A percentile compares a stretch with the other conserved stretches of the same genome.
phyloP scores from a whole-genome alignment of 2,329 filamentous ascomycete species.

The Diaporthe velutina region DNA sequence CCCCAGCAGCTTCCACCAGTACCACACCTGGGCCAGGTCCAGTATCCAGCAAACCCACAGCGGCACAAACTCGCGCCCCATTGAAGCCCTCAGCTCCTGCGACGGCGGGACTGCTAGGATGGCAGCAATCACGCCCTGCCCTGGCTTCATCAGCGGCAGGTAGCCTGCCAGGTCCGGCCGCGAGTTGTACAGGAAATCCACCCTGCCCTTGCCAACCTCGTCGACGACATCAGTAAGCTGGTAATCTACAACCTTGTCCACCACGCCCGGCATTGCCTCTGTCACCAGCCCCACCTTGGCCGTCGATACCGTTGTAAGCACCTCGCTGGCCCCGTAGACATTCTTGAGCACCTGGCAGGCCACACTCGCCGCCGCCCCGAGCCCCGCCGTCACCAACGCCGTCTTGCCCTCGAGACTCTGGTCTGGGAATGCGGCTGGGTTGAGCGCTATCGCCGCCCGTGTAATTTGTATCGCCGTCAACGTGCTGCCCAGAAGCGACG shows the following conservation, averaged over 20 bases:
- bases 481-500: constrained; percentile 50
- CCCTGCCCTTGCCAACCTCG: constrained; percentile 54
- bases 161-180: constrained; percentile 53
- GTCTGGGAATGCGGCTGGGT: constrained; percentile 39
- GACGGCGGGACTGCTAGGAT: constrained; percentile 55
- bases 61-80: constrained; percentile 50
- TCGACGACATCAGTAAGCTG: constrained; percentile 53
- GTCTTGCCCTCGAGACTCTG: constrained; percentile 61
- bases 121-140: constrained; percentile 55
- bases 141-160: constrained; percentile 54
- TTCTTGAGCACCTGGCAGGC: constrained; percentile 64
- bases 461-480: constrained; percentile 61
- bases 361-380: constrained; percentile 61
- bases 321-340: constrained; percentile 58
- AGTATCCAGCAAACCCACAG: constrained; percentile 50
- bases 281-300: constrained; percentile 55
- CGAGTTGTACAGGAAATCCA: constrained; percentile 66
- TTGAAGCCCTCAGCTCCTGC: constrained; percentile 45
- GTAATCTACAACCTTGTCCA: constrained; percentile 52
- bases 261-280: constrained; percentile 36
- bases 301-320: constrained; percentile 67
- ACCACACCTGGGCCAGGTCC: constrained; percentile 53
- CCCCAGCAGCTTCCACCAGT: constrained; percentile 57
- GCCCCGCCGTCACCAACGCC: constrained; percentile 63
- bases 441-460: constrained; percentile 52